Evolutionary conservation across 768 basidiomycete species (phyloP), one percentile per base, ranked within the genome.

Genomic region (Boletus rex-veris): DNA sequence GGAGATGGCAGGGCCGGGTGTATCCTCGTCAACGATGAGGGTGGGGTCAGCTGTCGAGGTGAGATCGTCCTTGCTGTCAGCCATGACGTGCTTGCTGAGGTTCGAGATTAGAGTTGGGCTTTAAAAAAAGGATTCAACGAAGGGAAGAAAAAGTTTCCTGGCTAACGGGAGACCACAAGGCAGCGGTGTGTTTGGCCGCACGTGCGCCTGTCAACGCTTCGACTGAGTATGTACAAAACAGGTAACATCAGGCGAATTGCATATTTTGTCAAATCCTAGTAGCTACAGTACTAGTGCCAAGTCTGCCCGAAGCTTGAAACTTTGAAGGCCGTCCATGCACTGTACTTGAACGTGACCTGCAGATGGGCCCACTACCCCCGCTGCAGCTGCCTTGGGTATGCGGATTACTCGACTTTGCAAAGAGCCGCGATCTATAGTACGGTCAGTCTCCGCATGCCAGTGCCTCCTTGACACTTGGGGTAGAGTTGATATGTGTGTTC

Each of bases 1-100:
- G 14, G 86, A 82, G 42, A 90, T 81, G 52, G 85, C 73, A 19
- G 80, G 76, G 14, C 72, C 78, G 9, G 80, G 75, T 24, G 77
- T 72, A 10, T 84, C 83, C 24, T 83, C 80, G 58, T 84, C 78
- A 35, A 67, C 36, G 48, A 55, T 50, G 10, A 52, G 43, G 0
- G 45, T 28, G 2, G 61, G 40, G 10, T 57, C 50, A 16, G 42
- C 16, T 19, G 58, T 57, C 6, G 53, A 45, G 8, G 53, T 39
- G 37, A 55, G 46, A 47, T 59, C 49, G 31, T 52, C 50, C 48
- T 37, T 59, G 53, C 14, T 58, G 50, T 61, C 55, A 6, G 59
- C 57, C 68, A 70, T 69, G 40, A 44, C 26, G 53, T 41, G 31
- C 19, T 21, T 24, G 49, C 18, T 12, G 39, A 15, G 24, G 21